Evolutionary conservation across 352 stramenopile genomes (phyloP), one percentile per base, ranked within the genome.

Genomic region (Phytophthora fragariaefolia): DNA sequence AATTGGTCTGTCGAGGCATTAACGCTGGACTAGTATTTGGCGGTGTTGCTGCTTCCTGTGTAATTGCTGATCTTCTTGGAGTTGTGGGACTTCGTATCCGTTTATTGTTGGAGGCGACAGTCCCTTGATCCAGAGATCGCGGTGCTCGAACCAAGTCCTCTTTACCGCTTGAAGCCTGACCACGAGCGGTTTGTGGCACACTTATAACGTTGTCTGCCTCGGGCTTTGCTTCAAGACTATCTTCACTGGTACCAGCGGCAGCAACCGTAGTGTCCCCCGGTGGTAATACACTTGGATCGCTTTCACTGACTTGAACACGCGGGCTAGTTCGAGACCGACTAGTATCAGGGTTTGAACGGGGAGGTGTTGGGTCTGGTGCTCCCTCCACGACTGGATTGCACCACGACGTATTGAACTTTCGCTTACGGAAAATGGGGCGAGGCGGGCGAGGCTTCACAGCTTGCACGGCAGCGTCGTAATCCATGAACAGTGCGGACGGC

Each of bases 341-440:
- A 22, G 32, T 9, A 12, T 48, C 17, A 12, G 65, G 54, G 42
- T 38, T 27, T 17, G 70, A 57, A 27, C 43, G 56, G 48, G 49
- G 53, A 20, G 66, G 38, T 10, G 47, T 23, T 22, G 52, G 27
- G 4, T 62, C 46, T 6, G 32, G 24, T 2, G 48, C 36, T 23
- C 38, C 32, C 4, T 70, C 50, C 2, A 70, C 56, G 2, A 92
- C 78, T 9, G 85, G 85, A 30, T 94, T 91, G 52, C 85, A 94
- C 85, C 85, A 92, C n/a, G 85, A 94, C 0, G 82, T 79, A 36
- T 79, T 76, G 24, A 80, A 77, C 53, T 82, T 85, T 18, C 80
- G 71, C 43, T 89, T 89, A 1, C 75, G 73, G 48, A 94, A 92
- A 17, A 80, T 71, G 7, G 69, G 59, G 1, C 80, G 69, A 28